Evolutionary conservation across 495 filamentous ascomycete species (phyloP), one percentile per base, ranked within the genome.

Genomic region (Aspergillus cristatus): DNA sequence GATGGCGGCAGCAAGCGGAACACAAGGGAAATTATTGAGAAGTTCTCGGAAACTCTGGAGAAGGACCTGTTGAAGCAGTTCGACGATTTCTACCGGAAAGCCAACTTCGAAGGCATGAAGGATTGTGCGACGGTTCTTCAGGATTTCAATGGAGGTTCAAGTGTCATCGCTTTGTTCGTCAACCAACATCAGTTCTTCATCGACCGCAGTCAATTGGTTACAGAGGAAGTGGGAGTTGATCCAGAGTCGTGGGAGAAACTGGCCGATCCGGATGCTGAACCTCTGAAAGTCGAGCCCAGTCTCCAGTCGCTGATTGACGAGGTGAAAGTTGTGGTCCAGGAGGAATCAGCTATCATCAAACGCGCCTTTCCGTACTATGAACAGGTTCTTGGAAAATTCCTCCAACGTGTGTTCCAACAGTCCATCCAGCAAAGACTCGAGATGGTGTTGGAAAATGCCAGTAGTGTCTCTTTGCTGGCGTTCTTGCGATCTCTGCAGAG

Each of bases 141-240:
- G 53, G 91, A 96, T 66, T 99, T 99, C 71, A 94, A 87, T 62
- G 85, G 86, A 20, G 93, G 93, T 24, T 76, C 84, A 33, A 95
- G 86, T 61, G 91, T 95, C 33, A 89, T 96, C 51, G 88, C 82
- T 18, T 70, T 88, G 32, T 99, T 95, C 54, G 90, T 99, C 47
- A 99, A 99, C 59, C 93, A 99, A 60, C 93, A 97, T 63, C 82
- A 94, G 52, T 97, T 97, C 63, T 99, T 99, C 64, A 96, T 99
- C 48, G 88, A 96, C 47, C 70, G 85, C 12, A 86, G 82, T 52
- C 84, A 93, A 49, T 65, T 95, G 42, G 81, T 94, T 13, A 87
- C 85, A 0, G 93, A 96, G 45, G 90, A 99, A 54, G 79, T 97
- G 13, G 81, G 68, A 22, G 78, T 78, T 3, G 87, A 94, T 51